Base-by-base conservation (phyloP, 345 rosid species). In the Aquilaria yunnanensis region DNA sequence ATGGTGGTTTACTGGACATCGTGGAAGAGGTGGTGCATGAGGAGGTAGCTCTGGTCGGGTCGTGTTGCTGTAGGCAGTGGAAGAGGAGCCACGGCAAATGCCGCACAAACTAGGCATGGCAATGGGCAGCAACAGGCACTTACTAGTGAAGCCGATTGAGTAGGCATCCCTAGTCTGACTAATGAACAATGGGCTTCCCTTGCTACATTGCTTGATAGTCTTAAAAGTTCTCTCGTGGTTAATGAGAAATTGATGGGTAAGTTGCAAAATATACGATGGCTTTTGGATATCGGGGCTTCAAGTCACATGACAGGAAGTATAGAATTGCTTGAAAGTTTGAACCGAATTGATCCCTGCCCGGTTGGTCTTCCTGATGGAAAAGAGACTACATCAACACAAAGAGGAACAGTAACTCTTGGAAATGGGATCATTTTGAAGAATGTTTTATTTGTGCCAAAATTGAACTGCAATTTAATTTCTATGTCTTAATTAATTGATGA, bases 281-380 rank as follows among this genome's bases (percentile, higher is more conserved):
- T 64, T 8, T 54, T 34, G 12, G 60, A 64, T 47, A 9, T 23
- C 4, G 43, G 60, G 0, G 60, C 67, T 11, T 64, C 60, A 0
- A 5, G 55, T 23, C 67, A 62, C 10, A 47, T 64, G 51, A 64
- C 45, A 1, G 11, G 53, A 0, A 13, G 2, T 0, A 48, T 1
- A 4, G 2, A 11, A 14, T 64, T 23, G 16, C 8, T 64, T 5
- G 55, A 3, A 2, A 2, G 56, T 5, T 4, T 10, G 37, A 29
- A 1, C 23, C 16, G 23, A 3, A 16, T 54, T 29, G 1, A 5
- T 9, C n/a, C 16, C 54, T 23, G 60, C 14, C 60, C 46, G 33
- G 32, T 32, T 2, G 69, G 62, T 2, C 5, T 65, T 31, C 69
- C 56, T 3, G 10, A 65, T 56, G 69, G 32, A 10, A 12, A 12